Evolutionary conservation across 2,329 filamentous ascomycete species (phyloP).

Genomic region (Calonectria ilicicola): DNA sequence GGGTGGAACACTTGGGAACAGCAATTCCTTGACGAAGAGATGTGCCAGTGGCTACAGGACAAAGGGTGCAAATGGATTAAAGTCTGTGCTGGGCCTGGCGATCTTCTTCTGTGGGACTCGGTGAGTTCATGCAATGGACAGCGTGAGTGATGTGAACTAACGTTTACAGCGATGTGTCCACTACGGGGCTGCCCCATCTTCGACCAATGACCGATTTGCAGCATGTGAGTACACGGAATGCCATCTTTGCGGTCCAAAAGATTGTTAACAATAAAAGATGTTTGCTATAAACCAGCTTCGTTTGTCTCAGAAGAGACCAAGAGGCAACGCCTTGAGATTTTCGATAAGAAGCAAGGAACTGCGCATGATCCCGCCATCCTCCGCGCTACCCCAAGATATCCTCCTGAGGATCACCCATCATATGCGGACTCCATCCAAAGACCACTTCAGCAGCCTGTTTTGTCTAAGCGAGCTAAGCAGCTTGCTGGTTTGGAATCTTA

Average conservation of each 20-base stretch:
- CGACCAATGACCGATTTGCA: neutral
- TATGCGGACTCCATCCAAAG: neutral
- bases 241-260: too few relatives aligned
- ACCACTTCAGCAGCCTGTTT: neutral
- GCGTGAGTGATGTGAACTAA: neutral
- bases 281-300: neutral
- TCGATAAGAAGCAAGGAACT: neutral
- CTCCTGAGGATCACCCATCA: neutral
- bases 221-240: neutral
- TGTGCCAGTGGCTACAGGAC: neutral
- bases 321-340: neutral
- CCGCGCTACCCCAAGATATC: neutral
- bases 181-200: neutral
- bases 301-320: neutral
- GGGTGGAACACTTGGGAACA: conserved; percentile 6
- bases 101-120: conserved; percentile 3
- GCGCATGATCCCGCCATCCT: neutral
- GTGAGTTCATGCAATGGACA: neutral
- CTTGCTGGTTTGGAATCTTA: neutral
- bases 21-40: neutral
- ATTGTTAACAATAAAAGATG: neutral
- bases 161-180: neutral
- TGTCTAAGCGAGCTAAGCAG: neutral
- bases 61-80: conserved; percentile 3
- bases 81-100: neutral